phyloP scores from a whole-genome alignment of 176 grass and related monocot species.

The Oryza glaberrima region DNA sequence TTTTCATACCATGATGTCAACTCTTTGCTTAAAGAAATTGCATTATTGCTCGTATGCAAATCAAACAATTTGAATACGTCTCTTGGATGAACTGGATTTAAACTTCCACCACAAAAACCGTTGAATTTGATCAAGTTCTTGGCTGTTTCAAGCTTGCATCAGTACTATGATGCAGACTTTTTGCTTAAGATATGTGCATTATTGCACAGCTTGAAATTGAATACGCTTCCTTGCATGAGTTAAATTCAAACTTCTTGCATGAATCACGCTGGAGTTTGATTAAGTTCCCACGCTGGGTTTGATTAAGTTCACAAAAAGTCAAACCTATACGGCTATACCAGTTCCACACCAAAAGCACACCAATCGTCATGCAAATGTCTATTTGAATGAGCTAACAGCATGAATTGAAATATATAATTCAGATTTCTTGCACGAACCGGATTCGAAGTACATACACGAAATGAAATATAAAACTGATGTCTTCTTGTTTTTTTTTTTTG shows the following conservation, averaged over 20 bases:
- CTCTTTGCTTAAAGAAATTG: not conserved
- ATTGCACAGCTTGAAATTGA: not conserved
- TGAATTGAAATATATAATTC: not conserved
- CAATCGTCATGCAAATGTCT: not conserved
- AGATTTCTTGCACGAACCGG: not conserved
- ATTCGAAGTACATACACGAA: not conserved
- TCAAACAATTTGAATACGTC: not conserved
- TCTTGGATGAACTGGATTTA: constrained; percentile 6
- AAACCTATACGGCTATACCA: not conserved
- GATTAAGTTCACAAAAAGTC: not conserved
- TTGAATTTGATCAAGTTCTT: not conserved
- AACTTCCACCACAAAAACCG: not conserved
- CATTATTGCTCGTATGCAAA: not conserved
- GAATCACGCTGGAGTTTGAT: not conserved
- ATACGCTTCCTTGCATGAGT: not conserved
- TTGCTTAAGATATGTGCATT: constrained; percentile 17
- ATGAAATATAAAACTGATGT: not conserved
- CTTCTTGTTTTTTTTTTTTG: no score
- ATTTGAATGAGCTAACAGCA: not conserved
- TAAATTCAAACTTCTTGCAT: not conserved
- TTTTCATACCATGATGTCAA: not conserved
- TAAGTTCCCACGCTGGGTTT: not conserved
- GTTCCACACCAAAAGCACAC: not conserved
- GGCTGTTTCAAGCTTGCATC: not conserved
- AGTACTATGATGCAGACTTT: not conserved